Evolutionary conservation across 2,329 filamentous ascomycete species (phyloP).

Genomic region (Amesomyces nigricolor): DNA sequence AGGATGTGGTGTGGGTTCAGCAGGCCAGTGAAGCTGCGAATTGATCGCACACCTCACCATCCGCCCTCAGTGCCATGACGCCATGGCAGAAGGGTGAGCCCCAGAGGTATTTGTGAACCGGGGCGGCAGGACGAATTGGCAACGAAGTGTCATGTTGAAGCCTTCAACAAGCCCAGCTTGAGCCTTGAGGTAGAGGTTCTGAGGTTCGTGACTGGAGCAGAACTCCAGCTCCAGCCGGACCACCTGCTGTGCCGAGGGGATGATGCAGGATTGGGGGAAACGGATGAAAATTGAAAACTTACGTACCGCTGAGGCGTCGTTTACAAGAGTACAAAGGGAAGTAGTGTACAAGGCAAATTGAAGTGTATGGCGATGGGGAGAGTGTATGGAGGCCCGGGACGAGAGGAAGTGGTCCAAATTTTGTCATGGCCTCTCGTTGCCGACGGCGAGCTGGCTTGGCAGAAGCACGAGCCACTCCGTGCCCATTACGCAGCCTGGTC

Average conservation of each 20-base stretch:
- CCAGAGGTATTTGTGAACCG: neutral
- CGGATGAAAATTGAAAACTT: slow-evolving; percentile 7
- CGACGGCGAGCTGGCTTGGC: too few relatives aligned
- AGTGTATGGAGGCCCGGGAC: neutral
- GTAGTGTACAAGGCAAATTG: slow-evolving; percentile 19
- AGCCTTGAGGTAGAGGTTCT: too few relatives aligned
- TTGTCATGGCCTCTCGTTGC: slow-evolving; percentile 1
- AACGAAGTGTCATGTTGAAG: neutral
- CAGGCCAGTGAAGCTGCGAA: too few relatives aligned
- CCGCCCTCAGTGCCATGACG: too few relatives aligned
- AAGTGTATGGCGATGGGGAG: slow-evolving; percentile 12
- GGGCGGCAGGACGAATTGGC: neutral
- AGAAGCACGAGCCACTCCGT: too few relatives aligned
- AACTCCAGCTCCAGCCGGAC: too few relatives aligned
- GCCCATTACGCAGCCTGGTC: neutral
- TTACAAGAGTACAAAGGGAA: slow-evolving; percentile 18
- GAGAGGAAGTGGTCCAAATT: slow-evolving; percentile 8
- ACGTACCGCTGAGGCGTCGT: slow-evolving; percentile 13
- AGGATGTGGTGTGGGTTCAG: neutral
- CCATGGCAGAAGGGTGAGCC: too few relatives aligned
- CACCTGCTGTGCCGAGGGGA: neutral
- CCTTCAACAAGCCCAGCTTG: neutral
- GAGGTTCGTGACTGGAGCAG: too few relatives aligned
- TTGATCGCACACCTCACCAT: too few relatives aligned
- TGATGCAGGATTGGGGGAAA: neutral